These are phyloP conservation scores for Cerrena zonata DNA, from an alignment of 1,284 basidiomycete genomes.

Conservation along the genomic window DNA sequence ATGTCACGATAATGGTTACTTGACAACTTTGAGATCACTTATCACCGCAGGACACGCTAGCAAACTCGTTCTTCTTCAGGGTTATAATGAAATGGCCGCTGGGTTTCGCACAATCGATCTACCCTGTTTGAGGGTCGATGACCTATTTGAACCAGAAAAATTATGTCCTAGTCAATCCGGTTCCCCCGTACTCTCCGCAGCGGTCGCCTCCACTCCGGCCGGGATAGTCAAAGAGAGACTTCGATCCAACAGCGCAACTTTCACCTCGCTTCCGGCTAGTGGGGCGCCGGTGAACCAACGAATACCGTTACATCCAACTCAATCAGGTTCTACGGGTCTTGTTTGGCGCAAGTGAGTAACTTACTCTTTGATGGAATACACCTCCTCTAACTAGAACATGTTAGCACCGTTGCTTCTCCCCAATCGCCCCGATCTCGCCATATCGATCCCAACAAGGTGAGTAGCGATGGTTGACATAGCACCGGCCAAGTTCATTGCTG, in stretches of 20 bases:
- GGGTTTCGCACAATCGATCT: constrained; percentile 53
- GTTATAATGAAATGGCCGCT: constrained; percentile 55
- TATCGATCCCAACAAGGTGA: constrained; percentile 47
- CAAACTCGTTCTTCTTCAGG: constrained; percentile 62
- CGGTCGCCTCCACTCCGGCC: neutral
- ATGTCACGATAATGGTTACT: constrained; percentile 72
- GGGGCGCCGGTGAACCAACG: neutral
- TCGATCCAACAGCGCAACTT: neutral
- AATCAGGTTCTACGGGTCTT: neutral
- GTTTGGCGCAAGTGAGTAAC: constrained; percentile 4
- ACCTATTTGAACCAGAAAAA: constrained; percentile 60
- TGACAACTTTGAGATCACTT: constrained; percentile 53
- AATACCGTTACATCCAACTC: neutral
- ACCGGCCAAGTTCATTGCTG: neutral
- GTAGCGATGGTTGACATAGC: constrained; percentile 11
- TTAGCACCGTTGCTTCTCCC: neutral
- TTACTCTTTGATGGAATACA: neutral
- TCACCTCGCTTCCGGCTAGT: neutral
- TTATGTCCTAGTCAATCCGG: constrained; percentile 12
- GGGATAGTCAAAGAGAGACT: neutral
- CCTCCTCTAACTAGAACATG: neutral
- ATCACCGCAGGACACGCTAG: constrained; percentile 59
- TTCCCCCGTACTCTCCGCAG: neutral
- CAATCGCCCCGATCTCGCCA: constrained; percentile 6
- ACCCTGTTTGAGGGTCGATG: constrained; percentile 49